phyloP scores from a whole-genome alignment of 345 rosid species.

The Syzygium jambos region DNA sequence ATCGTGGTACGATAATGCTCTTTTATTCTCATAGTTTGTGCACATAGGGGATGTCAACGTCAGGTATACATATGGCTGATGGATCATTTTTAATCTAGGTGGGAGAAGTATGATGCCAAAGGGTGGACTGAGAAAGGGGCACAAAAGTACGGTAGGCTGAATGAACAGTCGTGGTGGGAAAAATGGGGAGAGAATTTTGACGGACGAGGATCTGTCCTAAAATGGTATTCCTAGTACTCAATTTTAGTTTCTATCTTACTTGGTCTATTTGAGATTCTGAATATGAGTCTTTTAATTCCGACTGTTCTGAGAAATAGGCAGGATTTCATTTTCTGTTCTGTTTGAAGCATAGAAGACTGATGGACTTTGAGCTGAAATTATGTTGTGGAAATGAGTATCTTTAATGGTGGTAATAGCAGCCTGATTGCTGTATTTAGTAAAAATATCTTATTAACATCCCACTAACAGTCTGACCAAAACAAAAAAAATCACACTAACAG shows the following conservation, averaged over 20 bases:
- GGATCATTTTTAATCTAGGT: conserved; percentile 39
- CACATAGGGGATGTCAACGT: neutral
- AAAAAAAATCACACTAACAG: neutral
- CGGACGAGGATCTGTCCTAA: conserved; percentile 95
- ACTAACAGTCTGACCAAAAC: neutral
- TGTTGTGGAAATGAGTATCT: neutral
- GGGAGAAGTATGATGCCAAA: conserved; percentile 99
- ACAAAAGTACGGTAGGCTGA: conserved; percentile 87
- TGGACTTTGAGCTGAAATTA: neutral
- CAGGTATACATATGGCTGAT: neutral
- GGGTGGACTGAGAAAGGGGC: conserved; percentile 99
- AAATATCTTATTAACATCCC: neutral
- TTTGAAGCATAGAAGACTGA: neutral
- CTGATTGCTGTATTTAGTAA: neutral
- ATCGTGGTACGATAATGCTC: neutral
- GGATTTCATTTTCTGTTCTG: neutral
- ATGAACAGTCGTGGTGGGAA: conserved; percentile 99
- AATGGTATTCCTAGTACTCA: conserved; percentile 49
- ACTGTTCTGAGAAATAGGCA: neutral
- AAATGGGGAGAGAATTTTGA: conserved; percentile 99
- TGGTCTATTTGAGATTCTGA: neutral
- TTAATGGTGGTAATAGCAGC: neutral
- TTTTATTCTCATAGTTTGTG: neutral
- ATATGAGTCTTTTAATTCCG: neutral
- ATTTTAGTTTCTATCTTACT: neutral